phyloP scores from a whole-genome alignment of 139 green algal genomes.

The Asterochloris sp. region DNA sequence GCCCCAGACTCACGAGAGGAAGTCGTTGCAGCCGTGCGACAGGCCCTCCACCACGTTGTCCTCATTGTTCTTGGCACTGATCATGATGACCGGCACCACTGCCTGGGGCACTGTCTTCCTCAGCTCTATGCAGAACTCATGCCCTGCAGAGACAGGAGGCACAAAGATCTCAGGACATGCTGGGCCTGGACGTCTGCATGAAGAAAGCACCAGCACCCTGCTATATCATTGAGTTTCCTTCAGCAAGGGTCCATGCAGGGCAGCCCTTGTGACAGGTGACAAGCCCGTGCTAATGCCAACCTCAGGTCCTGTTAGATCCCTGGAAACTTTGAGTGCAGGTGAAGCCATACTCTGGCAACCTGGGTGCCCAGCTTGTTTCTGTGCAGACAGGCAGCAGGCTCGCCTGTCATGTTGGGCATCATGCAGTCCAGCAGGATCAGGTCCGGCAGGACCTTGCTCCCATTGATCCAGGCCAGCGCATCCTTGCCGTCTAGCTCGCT shows the following conservation, averaged over 20 bases:
- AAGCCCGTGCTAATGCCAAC: no score
- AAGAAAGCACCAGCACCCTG: neutral
- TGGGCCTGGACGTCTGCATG: no score
- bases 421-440: conserved; percentile 60
- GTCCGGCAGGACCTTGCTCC: conserved; percentile 38
- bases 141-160: neutral
- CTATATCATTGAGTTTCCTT: no score
- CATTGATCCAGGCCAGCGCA: conserved; percentile 27
- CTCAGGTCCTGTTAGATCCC: no score
- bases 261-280: no score
- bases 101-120: conserved; percentile 33
- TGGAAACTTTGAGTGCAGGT: no score
- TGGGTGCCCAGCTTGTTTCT: no score
- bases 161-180: neutral
- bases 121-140: conserved; percentile 46
- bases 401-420: conserved; percentile 49
- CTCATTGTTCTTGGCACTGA: conserved; percentile 41
- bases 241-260: no score
- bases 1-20: conserved; percentile 20
- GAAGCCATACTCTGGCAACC: no score
- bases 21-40: conserved; percentile 50
- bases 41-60: conserved; percentile 53
- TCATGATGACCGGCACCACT: conserved; percentile 57
- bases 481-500: conserved; percentile 21
- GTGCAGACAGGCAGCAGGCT: no score